Evolutionary conservation across 352 stramenopile species (phyloP), one percentile per base, ranked within the genome.

Genomic region (Blastocystis hominis): DNA sequence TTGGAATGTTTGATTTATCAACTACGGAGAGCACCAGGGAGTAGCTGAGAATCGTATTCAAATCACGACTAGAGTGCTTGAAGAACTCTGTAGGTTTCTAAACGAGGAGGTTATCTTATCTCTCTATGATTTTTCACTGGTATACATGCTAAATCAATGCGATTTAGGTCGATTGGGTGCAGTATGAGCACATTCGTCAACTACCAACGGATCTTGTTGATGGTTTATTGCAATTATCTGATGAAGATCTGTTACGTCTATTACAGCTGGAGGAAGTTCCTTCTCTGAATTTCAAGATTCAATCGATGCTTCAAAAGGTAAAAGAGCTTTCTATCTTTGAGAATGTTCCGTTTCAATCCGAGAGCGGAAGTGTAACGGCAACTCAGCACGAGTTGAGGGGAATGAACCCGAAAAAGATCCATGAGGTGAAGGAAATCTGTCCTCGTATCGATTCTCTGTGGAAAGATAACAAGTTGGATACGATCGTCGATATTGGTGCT

Each of bases 391-490:
- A 47, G 3, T 17, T 69, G 13, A 56, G 44, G 7, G 72, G 72
- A 42, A 66, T 84, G 36, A 84, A 84, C 4, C 20, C 30, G 72
- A 84, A 84, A 20, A 84, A 84, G 13, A 44, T 61, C 34, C 72
- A 84, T n/a, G 72, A 84, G 46, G 72, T 84, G 24, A 50, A n/a
- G n/a, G 44, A 84, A 66, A 84, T 84, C 7, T 84, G 72, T 42
- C 72, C 72, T 20, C 62, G 46, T 47, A 64, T 84, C 50, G 20
- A 84, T 53, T 50, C 50, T 3, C 24, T 84, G 13, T 84, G 72
- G 72, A 61, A 54, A 40, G 34, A 56, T 5, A 64, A 46, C 15
- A 20, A 15, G 3, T 34, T 84, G 6, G 44, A 84, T 0, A 84
- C 72, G 9, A 84, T 84, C 44, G 50, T 84, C 4, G 72, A 84